A percentile compares a stretch with the other conserved stretches of the same genome.
These are phyloP conservation scores for Eryngium alpinum DNA, from an alignment of 140 eudicot species.

Conservation along the genomic window DNA sequence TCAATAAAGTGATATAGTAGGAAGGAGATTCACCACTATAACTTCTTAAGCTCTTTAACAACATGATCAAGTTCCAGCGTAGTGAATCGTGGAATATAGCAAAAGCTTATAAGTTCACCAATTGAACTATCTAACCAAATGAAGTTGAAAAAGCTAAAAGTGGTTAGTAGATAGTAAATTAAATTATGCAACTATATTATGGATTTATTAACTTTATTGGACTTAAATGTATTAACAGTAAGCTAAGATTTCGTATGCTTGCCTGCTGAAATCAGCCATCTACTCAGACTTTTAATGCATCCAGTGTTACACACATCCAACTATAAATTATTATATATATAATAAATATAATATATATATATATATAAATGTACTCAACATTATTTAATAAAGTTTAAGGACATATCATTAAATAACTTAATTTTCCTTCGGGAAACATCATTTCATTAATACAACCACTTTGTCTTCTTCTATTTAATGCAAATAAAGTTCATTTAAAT, in stretches of 20 bases:
- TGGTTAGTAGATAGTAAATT: not conserved
- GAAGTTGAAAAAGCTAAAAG: not conserved
- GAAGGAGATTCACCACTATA: conserved; percentile 81
- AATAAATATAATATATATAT: too few relatives aligned
- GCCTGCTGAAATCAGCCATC: conserved; percentile 93
- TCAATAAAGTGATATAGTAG: conserved; percentile 89
- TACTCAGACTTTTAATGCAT: conserved; percentile 88
- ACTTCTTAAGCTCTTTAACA: conserved; percentile 78
- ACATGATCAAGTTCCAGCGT: conserved; percentile 85
- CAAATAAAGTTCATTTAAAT: too few relatives aligned
- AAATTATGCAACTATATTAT: not conserved
- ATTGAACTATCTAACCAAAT: not conserved
- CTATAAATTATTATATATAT: too few relatives aligned
- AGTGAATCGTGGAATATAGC: conserved; percentile 4
- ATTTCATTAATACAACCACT: too few relatives aligned
- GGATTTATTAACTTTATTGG: not conserved
- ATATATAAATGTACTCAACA: too few relatives aligned
- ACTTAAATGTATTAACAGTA: not conserved
- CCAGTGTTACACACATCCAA: conserved; percentile 31
- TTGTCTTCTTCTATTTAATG: too few relatives aligned
- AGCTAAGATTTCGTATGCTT: conserved; percentile 35
- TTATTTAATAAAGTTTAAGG: too few relatives aligned
- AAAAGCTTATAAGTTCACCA: not conserved
- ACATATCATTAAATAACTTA: too few relatives aligned
- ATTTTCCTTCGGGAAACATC: too few relatives aligned